These are phyloP conservation scores for Arctium minus DNA, from an alignment of 129 eudicot genomes.

Conservation along the genomic window DNA sequence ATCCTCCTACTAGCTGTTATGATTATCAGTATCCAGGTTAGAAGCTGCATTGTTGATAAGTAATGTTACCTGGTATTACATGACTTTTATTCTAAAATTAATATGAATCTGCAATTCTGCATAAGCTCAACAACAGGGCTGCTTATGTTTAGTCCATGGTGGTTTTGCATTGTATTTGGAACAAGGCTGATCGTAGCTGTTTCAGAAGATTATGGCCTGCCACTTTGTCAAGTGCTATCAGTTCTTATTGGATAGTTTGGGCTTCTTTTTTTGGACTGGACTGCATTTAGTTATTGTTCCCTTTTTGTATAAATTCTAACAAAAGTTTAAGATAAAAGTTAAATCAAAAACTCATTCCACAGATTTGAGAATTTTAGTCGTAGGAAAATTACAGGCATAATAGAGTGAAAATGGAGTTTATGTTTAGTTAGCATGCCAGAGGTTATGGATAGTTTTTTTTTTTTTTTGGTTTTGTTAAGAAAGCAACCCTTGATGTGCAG, in stretches of 20 bases:
- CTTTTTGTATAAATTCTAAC: too few relatives aligned
- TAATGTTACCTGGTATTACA: background rate
- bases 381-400: too few relatives aligned
- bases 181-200: too few relatives aligned
- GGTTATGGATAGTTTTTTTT: background rate
- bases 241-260: too few relatives aligned
- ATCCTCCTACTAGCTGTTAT: constrained; percentile 51
- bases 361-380: too few relatives aligned
- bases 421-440: background rate
- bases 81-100: background rate
- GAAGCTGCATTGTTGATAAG: constrained; percentile 4
- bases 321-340: too few relatives aligned
- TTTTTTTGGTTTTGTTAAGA: background rate
- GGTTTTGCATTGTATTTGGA: background rate
- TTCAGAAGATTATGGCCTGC: too few relatives aligned
- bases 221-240: too few relatives aligned
- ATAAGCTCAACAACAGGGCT: background rate
- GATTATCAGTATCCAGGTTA: constrained; percentile 77
- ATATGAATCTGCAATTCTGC: background rate
- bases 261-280: too few relatives aligned
- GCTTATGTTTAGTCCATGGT: background rate
- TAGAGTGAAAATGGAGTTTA: too few relatives aligned
- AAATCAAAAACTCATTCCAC: too few relatives aligned
- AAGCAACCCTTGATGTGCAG: constrained; percentile 16
- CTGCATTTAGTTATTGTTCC: too few relatives aligned